Percentiles rank a stretch among this genome's conserved stretches.
These are phyloP conservation scores for Lactarius quietus DNA, from an alignment of 768 basidiomycete genomes.

Conservation along the genomic window DNA sequence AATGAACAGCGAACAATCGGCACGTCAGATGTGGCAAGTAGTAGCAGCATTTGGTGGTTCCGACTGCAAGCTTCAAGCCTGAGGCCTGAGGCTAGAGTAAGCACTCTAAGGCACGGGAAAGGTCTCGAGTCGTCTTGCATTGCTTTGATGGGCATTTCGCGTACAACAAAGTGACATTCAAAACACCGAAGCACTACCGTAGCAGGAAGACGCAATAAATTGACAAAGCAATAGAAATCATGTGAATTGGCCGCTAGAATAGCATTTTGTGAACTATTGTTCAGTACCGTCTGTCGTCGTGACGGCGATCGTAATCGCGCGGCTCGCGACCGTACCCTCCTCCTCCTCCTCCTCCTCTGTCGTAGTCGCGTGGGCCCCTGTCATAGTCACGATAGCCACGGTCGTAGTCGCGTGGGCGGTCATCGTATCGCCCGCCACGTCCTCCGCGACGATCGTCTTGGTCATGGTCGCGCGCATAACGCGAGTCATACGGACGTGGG, in stretches of 20 bases:
- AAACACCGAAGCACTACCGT: neutral
- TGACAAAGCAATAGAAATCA: constrained; percentile 11
- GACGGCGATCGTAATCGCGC: constrained; percentile 25
- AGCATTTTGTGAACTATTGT: neutral
- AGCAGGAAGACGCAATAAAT: neutral
- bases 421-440: constrained; percentile 37
- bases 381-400: constrained; percentile 32
- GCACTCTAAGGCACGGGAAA: neutral
- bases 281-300: constrained; percentile 39
- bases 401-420: constrained; percentile 35
- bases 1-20: too few relatives aligned
- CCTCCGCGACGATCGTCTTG: constrained; percentile 46
- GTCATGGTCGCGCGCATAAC: constrained; percentile 69
- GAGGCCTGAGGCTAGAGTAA: too few relatives aligned
- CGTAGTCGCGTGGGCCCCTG: constrained; percentile 24
- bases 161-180: neutral
- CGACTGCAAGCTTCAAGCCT: neutral
- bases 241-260: neutral
- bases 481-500: constrained; percentile 87
- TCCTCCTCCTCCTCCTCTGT: constrained; percentile 16
- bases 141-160: neutral
- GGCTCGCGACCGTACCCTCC: constrained; percentile 37
- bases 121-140: neutral
- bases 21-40: too few relatives aligned
- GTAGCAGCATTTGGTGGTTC: neutral